Evolutionary conservation across 2,329 filamentous ascomycete genomes (phyloP).

Genomic region (Mycosphaerelloides madeirae): DNA sequence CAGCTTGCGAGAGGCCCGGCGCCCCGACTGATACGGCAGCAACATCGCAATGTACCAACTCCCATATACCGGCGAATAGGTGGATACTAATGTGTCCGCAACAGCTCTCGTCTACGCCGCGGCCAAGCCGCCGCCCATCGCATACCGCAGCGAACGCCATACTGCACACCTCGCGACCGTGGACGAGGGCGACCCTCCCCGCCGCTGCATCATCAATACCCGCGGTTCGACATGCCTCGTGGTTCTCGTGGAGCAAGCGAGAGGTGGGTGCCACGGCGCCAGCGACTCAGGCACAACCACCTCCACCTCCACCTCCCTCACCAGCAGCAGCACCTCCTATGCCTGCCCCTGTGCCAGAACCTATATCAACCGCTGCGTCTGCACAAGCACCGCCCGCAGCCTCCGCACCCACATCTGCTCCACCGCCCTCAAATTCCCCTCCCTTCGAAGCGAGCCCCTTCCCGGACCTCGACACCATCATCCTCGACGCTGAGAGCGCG

Average conservation of each 20-base stretch:
- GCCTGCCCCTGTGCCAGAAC: not conserved
- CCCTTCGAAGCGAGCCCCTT: conserved; percentile 19
- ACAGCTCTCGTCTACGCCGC: conserved; percentile 27
- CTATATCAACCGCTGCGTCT: not conserved
- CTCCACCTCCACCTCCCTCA: conserved; percentile 5
- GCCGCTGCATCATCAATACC: conserved; percentile 15
- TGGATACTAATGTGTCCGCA: conserved; percentile 3
- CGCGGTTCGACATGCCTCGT: conserved; percentile 21
- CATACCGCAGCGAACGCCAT: conserved; percentile 5
- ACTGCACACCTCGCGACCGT: conserved; percentile 10
- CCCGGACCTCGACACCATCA: conserved; percentile 30
- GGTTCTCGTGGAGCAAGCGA: conserved; percentile 8
- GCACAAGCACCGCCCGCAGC: conserved; percentile 10
- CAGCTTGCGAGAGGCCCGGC: conserved; percentile 30
- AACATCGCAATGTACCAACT: conserved; percentile 26
- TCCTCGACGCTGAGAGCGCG: conserved; percentile 37
- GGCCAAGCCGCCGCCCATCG: conserved; percentile 12
- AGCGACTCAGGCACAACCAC: not conserved
- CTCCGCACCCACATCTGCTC: conserved; percentile 11
- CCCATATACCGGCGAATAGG: not conserved
- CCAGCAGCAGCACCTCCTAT: not conserved
- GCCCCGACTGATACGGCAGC: conserved; percentile 20
- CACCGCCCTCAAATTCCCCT: conserved; percentile 27
- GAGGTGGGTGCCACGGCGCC: not conserved
- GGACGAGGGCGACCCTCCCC: conserved; percentile 10